Conservation (phyloP, 345 rosid genomes). For the Rhodomyrtus tomentosa region DNA sequence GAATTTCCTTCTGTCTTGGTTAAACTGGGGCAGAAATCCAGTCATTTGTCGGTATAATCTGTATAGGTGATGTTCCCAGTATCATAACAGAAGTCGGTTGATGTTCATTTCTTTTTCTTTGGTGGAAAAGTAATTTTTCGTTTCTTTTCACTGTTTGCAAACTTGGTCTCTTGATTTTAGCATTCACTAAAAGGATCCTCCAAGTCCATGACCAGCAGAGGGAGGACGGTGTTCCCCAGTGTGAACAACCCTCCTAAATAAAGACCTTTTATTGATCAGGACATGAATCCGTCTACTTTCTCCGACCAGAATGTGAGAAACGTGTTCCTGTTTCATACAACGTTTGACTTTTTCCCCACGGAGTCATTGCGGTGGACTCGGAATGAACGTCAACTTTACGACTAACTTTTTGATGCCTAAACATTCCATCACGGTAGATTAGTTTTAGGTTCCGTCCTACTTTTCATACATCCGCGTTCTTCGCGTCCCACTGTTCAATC, state of each 20-base stretch:
- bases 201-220: not conserved
- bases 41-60: not conserved
- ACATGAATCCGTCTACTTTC: not conserved
- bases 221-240: not conserved
- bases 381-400: not conserved
- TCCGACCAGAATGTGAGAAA: not conserved
- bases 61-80: not conserved
- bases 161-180: not conserved
- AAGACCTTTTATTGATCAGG: not conserved
- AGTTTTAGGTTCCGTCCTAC: not conserved
- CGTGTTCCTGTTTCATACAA: not conserved
- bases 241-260: not conserved
- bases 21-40: not conserved
- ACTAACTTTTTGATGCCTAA: not conserved
- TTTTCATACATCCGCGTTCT: not conserved
- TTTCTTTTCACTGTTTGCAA: not conserved
- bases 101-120: not conserved
- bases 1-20: not conserved
- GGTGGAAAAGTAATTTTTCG: not conserved
- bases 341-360: not conserved
- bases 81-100: not conserved
- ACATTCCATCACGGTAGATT: not conserved
- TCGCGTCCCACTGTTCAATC: not conserved
- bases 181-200: not conserved
- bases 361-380: not conserved